Evolutionary conservation across 192 early-diverging fungal species (phyloP).

Genomic region (Coemansia nantahalensis): DNA sequence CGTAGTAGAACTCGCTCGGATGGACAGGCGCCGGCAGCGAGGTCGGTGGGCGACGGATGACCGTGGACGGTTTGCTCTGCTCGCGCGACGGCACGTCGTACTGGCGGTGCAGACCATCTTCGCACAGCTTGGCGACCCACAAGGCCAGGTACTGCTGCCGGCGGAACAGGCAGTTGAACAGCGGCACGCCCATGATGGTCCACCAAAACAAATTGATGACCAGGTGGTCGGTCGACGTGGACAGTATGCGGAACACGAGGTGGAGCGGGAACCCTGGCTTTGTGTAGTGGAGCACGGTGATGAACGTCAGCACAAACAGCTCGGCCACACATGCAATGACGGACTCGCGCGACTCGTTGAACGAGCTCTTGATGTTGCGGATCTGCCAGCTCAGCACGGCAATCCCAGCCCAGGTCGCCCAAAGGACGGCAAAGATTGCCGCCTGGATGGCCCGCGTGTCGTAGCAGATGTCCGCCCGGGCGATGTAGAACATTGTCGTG

Average conservation of each 20-base stretch:
- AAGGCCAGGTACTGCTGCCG: conserved; percentile 12
- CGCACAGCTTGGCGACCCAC: conserved; percentile 24
- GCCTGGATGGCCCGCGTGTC: conserved; percentile 26
- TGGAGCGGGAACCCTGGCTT: too few relatives aligned
- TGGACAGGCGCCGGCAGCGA: neutral
- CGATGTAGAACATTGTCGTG: conserved; percentile 18
- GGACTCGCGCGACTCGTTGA: conserved; percentile 48
- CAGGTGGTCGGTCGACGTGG: too few relatives aligned
- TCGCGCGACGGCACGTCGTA: neutral
- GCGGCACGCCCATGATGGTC: too few relatives aligned
- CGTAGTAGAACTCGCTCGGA: neutral
- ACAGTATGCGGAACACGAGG: too few relatives aligned
- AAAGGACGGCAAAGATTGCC: conserved; percentile 31
- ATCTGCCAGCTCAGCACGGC: conserved; percentile 32
- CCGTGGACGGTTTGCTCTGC: neutral
- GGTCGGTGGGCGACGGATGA: conserved; percentile 1
- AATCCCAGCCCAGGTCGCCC: conserved; percentile 31
- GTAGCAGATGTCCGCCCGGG: conserved; percentile 23
- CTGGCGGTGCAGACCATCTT: conserved; percentile 10
- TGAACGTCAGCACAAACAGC: too few relatives aligned
- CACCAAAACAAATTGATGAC: too few relatives aligned
- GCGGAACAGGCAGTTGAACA: conserved; percentile 24
- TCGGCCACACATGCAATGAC: too few relatives aligned
- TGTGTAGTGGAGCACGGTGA: too few relatives aligned
- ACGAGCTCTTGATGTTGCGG: conserved; percentile 48